phyloP scores from a whole-genome alignment of 2,329 filamentous ascomycete species.

The Parastagonospora nodorum region DNA sequence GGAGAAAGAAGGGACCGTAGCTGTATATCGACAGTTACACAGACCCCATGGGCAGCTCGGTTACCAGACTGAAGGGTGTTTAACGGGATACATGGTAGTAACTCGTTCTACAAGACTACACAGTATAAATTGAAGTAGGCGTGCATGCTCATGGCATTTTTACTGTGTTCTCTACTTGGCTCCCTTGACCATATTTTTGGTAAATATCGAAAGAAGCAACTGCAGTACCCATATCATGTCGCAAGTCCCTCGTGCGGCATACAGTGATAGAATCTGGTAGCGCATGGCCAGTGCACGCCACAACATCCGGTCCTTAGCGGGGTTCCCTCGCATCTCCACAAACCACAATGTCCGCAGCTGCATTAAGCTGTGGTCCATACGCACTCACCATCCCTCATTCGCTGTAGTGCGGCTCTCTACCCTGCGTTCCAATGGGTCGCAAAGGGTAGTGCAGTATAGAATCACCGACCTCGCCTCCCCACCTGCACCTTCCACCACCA shows the following conservation, averaged over 20 bases:
- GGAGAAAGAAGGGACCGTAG: no score
- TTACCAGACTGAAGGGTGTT: no score
- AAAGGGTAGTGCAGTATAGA: background rate
- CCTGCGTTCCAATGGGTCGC: conserved; percentile 1
- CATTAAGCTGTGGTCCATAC: conserved; percentile 24
- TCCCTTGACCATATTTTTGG: no score
- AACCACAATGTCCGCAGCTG: conserved; percentile 23
- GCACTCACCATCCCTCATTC: conserved; percentile 22
- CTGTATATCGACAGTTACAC: no score
- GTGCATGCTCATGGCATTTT: background rate
- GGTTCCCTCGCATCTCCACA: conserved; percentile 11
- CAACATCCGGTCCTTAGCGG: background rate
- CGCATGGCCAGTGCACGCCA: background rate
- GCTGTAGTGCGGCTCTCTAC: conserved; percentile 20
- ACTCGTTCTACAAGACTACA: no score
- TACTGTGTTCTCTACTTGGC: no score
- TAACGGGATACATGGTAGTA: no score
- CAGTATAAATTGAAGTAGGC: no score
- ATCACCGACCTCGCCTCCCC: background rate
- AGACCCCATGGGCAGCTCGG: no score
- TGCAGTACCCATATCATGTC: no score
- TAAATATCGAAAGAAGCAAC: no score
- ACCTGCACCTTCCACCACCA: conserved; percentile 1
- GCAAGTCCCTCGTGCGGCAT: background rate
- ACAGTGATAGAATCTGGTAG: no score